Evolutionary conservation across 306 rosid genomes (phyloP).

Genomic region (Rubus parviflorus): DNA sequence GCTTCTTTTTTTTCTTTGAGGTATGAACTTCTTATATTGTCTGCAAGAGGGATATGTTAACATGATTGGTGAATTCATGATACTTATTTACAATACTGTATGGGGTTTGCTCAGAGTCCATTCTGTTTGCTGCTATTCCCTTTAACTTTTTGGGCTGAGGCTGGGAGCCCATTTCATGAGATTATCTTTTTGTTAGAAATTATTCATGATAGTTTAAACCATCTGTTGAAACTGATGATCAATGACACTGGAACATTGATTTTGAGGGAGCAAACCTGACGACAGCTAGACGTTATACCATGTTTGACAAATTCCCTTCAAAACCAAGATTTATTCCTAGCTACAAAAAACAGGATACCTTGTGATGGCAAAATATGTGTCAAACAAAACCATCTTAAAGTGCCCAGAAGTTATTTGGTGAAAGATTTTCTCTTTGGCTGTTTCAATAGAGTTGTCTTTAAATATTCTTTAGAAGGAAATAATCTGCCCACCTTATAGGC

Average conservation of each 20-base stretch:
- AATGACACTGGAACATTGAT: background rate
- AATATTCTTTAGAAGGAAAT: background rate
- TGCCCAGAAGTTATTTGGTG: background rate
- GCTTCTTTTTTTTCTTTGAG: conserved; percentile 92
- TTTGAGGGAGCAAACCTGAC: background rate
- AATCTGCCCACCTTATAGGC: background rate
- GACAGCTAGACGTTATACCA: background rate
- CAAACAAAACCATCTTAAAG: background rate
- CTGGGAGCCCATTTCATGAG: background rate
- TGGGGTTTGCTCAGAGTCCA: background rate
- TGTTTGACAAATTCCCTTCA: background rate
- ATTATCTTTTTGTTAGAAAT: background rate
- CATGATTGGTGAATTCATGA: background rate
- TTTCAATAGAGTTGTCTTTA: background rate
- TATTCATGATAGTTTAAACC: background rate
- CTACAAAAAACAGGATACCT: background rate
- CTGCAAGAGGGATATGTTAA: background rate
- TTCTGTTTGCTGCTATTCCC: background rate
- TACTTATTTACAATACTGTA: background rate
- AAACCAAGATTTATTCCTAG: background rate
- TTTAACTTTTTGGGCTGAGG: background rate
- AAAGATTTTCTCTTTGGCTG: background rate
- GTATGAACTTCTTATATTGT: conserved; percentile 36
- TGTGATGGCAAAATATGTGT: background rate
- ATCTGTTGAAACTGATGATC: background rate